Conservation (phyloP, 1,284 basidiomycete genomes). For the Sporisorium scitamineum region DNA sequence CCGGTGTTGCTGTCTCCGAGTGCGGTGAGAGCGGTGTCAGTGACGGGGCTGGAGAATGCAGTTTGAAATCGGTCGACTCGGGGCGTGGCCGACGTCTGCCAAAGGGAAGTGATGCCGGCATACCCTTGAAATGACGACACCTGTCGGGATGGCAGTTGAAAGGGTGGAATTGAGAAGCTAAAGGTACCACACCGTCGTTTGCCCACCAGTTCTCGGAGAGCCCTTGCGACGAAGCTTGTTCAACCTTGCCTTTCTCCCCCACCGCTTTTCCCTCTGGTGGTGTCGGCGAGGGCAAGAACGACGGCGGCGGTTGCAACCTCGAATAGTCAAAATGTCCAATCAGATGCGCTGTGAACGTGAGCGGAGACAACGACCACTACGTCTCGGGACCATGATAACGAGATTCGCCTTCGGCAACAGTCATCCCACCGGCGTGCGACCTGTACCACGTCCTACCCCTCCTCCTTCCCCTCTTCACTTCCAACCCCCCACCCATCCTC, state of each 20-base stretch:
- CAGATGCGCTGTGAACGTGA: conserved; percentile 26
- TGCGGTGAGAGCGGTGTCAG: neutral
- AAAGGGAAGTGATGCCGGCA: conserved; percentile 19
- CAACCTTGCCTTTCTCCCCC: neutral
- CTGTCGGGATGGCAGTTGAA: conserved; percentile 20
- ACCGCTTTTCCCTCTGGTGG: too few relatives aligned
- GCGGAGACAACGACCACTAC: conserved; percentile 40
- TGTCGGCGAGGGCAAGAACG: conserved; percentile 4
- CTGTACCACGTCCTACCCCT: conserved; percentile 41
- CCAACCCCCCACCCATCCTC: conserved; percentile 36
- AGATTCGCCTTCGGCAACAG: conserved; percentile 7
- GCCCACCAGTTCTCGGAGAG: conserved; percentile 35
- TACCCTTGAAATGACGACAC: conserved; percentile 38
- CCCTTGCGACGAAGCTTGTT: neutral
- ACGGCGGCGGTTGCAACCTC: conserved; percentile 12
- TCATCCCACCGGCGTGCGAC: conserved; percentile 49
- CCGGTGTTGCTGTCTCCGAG: conserved; percentile 9
- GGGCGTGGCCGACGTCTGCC: conserved; percentile 15
- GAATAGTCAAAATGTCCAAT: conserved; percentile 44
- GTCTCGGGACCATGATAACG: conserved; percentile 28
- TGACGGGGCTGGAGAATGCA: neutral
- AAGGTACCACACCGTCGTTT: conserved; percentile 56
- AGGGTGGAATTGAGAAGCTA: conserved; percentile 55
- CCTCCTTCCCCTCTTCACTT: neutral
- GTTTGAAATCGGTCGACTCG: conserved; percentile 8